These are phyloP conservation scores for Sphagnurus paluster DNA, from an alignment of 1,284 basidiomycete genomes.

Conservation along the genomic window DNA sequence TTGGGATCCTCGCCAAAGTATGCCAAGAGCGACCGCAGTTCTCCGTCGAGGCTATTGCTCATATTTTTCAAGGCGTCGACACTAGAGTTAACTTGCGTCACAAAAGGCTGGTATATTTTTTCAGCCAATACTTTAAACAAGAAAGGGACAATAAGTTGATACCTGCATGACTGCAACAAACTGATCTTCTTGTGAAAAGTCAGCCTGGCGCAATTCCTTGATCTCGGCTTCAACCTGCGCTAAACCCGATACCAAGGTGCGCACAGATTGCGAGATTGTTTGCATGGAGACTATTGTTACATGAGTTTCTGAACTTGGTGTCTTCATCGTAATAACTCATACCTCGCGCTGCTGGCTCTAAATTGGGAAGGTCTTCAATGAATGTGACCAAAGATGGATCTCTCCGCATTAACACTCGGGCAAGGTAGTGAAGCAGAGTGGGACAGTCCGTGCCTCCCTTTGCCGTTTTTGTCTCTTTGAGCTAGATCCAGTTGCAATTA, in stretches of 20 bases:
- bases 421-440: constrained; percentile 86
- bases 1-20: constrained; percentile 78
- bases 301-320: neutral
- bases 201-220: constrained; percentile 35
- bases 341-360: constrained; percentile 85
- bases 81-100: constrained; percentile 45
- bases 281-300: constrained; percentile 66
- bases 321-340: constrained; percentile 21
- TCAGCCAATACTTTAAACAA: neutral
- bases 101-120: constrained; percentile 51
- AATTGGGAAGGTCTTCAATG: constrained; percentile 77
- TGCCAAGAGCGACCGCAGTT: constrained; percentile 55
- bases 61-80: constrained; percentile 69
- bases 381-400: constrained; percentile 73
- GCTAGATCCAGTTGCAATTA: too few relatives aligned
- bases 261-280: constrained; percentile 59
- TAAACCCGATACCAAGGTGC: constrained; percentile 58
- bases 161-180: constrained; percentile 73
- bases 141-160: constrained; percentile 24
- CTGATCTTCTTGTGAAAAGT: constrained; percentile 48
- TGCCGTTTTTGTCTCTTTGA: constrained; percentile 83
- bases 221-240: constrained; percentile 62
- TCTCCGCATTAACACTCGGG: constrained; percentile 68
- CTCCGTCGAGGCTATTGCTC: constrained; percentile 53
- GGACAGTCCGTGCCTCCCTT: constrained; percentile 71